These are phyloP conservation scores for Asterophora parasitica DNA, from an alignment of 768 basidiomycete species.

Conservation along the genomic window DNA sequence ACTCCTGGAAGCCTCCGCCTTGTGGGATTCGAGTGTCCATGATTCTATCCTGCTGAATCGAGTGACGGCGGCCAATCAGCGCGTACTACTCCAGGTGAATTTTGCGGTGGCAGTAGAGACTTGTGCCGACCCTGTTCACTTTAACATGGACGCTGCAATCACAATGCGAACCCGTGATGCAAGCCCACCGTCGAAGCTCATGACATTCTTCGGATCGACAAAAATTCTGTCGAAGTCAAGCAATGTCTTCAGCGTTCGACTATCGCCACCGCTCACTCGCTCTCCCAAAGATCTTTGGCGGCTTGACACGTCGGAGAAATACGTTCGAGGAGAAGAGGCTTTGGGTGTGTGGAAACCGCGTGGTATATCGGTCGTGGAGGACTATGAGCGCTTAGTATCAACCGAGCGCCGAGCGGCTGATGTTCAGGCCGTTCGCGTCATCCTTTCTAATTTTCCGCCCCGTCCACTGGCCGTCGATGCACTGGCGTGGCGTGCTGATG, in stretches of 20 bases:
- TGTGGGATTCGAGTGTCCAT: conserved; percentile 95
- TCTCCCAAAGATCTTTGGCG: conserved; percentile 91
- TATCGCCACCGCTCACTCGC: conserved; percentile 81
- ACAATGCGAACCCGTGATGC: conserved; percentile 83
- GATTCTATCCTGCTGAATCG: conserved; percentile 82
- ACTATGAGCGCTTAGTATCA: conserved; percentile 67
- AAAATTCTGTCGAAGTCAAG: conserved; percentile 77
- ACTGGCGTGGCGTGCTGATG: conserved; percentile 62
- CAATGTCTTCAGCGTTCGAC: conserved; percentile 75
- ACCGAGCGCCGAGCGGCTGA: conserved; percentile 79
- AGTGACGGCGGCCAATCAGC: conserved; percentile 73
- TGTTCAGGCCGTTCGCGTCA: conserved; percentile 82
- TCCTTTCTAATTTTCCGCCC: conserved; percentile 55
- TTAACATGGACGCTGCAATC: conserved; percentile 83
- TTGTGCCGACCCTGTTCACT: conserved; percentile 82
- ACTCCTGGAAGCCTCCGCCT: conserved; percentile 56
- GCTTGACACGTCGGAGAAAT: conserved; percentile 91
- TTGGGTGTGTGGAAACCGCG: conserved; percentile 83
- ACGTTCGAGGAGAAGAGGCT: conserved; percentile 87
- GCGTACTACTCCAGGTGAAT: conserved; percentile 70
- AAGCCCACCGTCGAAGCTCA: conserved; percentile 71
- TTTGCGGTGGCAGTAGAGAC: conserved; percentile 81
- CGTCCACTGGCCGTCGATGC: conserved; percentile 47
- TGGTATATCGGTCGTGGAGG: conserved; percentile 85
- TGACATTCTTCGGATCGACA: conserved; percentile 71